These are phyloP conservation scores for Rhizopus sp. DNA, from an alignment of 371 early-diverging fungal genomes.

Conservation along the genomic window DNA sequence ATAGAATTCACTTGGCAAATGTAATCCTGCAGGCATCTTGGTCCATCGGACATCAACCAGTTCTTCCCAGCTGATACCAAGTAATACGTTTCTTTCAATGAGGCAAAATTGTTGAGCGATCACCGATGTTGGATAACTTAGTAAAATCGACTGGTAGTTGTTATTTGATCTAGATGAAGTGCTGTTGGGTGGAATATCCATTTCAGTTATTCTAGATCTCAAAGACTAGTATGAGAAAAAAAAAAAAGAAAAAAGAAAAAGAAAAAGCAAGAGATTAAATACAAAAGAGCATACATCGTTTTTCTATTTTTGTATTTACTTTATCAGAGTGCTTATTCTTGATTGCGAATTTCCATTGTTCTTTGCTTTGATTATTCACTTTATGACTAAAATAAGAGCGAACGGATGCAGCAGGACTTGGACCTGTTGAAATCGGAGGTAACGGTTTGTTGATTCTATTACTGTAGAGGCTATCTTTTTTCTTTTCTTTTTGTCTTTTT, in stretches of 20 bases:
- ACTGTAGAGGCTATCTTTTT: not conserved
- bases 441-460: not conserved
- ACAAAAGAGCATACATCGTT: not conserved
- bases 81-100: conserved; percentile 57
- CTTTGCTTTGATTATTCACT: not conserved
- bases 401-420: not conserved
- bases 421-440: not conserved
- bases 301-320: not conserved
- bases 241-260: not conserved
- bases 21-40: conserved; percentile 35
- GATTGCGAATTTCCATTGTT: not conserved
- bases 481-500: not conserved
- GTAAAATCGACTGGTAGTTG: conserved; percentile 4
- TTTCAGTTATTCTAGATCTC: conserved; percentile 14
- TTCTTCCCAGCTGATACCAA: conserved; percentile 64
- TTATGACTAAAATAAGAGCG: not conserved
- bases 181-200: conserved; percentile 9
- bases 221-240: not conserved
- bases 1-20: conserved; percentile 2
- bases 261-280: not conserved
- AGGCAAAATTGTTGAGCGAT: conserved; percentile 66
- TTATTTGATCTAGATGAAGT: not conserved
- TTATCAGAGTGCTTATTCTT: not conserved
- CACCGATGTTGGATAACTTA: conserved; percentile 50
- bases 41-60: conserved; percentile 65